These are phyloP conservation scores for Ascoidea asiatica DNA, from an alignment of 805 yeast species.

Conservation along the genomic window DNA sequence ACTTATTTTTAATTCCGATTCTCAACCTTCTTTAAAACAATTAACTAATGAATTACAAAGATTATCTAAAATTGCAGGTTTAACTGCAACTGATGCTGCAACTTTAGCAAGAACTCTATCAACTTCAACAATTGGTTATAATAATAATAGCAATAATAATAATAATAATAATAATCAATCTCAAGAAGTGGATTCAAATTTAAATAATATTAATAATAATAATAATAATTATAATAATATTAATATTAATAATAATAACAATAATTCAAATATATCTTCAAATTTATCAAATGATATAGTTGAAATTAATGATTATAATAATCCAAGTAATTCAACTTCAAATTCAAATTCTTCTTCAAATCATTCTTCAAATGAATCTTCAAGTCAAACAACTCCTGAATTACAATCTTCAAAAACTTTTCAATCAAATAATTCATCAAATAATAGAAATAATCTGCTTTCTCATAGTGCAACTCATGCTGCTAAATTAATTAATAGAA, in stretches of 20 bases:
- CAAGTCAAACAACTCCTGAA: background rate
- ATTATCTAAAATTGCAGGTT: slow-evolving; percentile 63
- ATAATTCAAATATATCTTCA: background rate
- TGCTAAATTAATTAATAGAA: background rate
- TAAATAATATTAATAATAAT: background rate
- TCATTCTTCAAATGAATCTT: background rate
- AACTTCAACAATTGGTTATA: slow-evolving; percentile 43
- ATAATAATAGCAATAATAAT: slow-evolving; percentile 1
- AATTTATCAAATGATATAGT: background rate
- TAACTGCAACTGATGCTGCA: slow-evolving; percentile 69
- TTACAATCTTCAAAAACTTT: no score
- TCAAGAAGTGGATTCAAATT: background rate
- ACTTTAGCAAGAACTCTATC: slow-evolving; percentile 73
- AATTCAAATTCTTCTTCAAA: background rate
- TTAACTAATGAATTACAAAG: slow-evolving; percentile 65
- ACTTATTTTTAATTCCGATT: background rate
- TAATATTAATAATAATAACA: background rate
- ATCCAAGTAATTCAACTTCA: background rate
- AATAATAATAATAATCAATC: background rate
- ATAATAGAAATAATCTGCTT: no score
- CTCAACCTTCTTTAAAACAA: slow-evolving; percentile 48
- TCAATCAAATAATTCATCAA: background rate
- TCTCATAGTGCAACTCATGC: background rate
- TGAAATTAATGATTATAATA: background rate
- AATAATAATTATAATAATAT: background rate